Evolutionary conservation across 2,329 filamentous ascomycete species (phyloP), one percentile per base, ranked within the genome.

Genomic region (Tolypocladium pustulatum): DNA sequence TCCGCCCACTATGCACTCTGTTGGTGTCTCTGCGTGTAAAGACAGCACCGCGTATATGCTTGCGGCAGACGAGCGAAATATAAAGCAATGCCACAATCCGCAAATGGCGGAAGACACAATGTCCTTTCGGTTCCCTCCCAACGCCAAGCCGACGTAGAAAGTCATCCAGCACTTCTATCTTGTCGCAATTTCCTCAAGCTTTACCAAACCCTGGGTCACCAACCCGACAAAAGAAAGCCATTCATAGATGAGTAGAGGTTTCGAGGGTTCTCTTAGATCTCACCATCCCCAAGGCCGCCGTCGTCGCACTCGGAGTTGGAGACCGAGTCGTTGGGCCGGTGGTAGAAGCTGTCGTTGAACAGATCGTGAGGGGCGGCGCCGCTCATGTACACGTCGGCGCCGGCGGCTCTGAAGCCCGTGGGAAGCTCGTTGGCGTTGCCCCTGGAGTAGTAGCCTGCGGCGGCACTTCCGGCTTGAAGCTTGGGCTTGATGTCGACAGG

Each of bases 241-340:
- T 22, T 12, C 30, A 36, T 15, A 7, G 49, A 34, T 36, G 30
- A 7, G 10, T 32, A 30, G 20, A 4, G 20, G 10, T 2, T 25
- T 46, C 22, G 13, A 3, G 13, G 37, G 41, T 22, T 10, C 43
- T 7, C 2, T 56, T 60, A 77, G 58, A 72, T 68, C 63, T 77
- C 75, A 49, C 73, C 75, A 17, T 75, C 72, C 4, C 65, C 63
- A 25, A 67, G 65, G 43, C 63, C 62, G 20, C 69, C 69, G 34
- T 63, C 59, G 38, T 58, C 63, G 25, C 62, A 20, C 69, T 34
- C 69, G 32, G 62, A 56, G 46, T 57, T 43, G 46, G 55, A 30
- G 34, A 40, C 51, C 3, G 57, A 37, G 36, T 54, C 40, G 22
- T 52, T 27, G 51, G 10, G 54, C 55, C 49, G 20, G 58, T 51